Percentiles rank a stretch among this genome's conserved stretches.
phyloP scores from a whole-genome alignment of 192 early-diverging fungal genomes.

The Backusella morwellensis region DNA sequence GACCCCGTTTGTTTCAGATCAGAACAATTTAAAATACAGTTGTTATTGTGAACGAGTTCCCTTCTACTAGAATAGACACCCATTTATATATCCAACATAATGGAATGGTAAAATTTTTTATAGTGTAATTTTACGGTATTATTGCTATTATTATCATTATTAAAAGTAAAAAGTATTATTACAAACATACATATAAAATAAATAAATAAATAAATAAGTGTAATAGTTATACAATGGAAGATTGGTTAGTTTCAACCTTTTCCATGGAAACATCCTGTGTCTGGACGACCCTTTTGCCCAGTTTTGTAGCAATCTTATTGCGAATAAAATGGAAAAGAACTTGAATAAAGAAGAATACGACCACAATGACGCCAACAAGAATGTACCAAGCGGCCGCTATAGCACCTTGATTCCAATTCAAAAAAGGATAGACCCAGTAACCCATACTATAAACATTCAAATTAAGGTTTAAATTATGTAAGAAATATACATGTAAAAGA shows the following conservation, averaged over 20 bases:
- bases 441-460: constrained; percentile 12
- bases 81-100: neutral
- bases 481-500: neutral
- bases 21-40: neutral
- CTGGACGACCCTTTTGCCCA: neutral
- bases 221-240: neutral
- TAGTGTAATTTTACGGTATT: neutral
- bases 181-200: neutral
- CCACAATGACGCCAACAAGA: constrained; percentile 18
- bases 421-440: constrained; percentile 36
- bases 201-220: neutral
- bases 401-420: constrained; percentile 30
- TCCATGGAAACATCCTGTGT: neutral
- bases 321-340: constrained; percentile 26
- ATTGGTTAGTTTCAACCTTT: constrained; percentile 2
- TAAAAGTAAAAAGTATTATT: neutral
- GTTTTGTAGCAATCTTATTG: constrained; percentile 22
- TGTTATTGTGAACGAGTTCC: too few species aligned
- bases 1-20: neutral
- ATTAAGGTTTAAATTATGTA: neutral
- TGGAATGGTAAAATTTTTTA: neutral
- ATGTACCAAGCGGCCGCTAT: constrained; percentile 33
- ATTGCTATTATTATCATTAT: neutral
- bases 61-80: too few species aligned
- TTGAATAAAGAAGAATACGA: constrained; percentile 27